Base-by-base conservation (phyloP, 176 grass and related monocot genomes). In the Saccharum officinarum region DNA sequence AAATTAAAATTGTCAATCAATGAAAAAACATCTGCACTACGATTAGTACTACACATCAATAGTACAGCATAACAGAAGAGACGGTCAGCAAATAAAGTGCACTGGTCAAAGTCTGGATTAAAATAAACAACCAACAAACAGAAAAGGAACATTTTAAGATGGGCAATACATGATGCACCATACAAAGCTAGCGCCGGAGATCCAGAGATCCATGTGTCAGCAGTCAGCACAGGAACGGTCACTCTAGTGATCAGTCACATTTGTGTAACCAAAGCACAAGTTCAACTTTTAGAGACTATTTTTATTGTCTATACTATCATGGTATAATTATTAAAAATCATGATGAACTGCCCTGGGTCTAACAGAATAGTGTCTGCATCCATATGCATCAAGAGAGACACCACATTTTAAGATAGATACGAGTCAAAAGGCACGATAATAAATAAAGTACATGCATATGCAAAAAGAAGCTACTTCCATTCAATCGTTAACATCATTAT, bases 1-100 rank as follows among this genome's bases (percentile, higher is more conserved):
- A 42, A 85, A 52, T 47, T 79, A 41, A 26, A 86, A 81, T 83
- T 52, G 74, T 46, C 59, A 62, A 13, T 62, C 60, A 25, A 83
- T 84, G 18, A 30, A 67, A 80, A 78, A 83, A 73, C 1, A 45
- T 17, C 5, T 83, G 36, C 45, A 60, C 30, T 13, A 34, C 8
- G 10, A 59, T 23, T 28, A 76, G 12, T 60, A 78, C 17, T 54
- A 17, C 15, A 60, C 15, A 77, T 61, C 17, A 81, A 25, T 39
- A 82, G 57, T 73, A 46, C 72, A 28, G 14, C 20, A 62, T 26
- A 26, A 10, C 23, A 26, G 57, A 4, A 77, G 63, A 69, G 84
- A 39, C 7, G 22, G 71, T 30, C 10, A 75, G 18, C 22, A 74
- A 64, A 82, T 54, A 34, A 81, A 52, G 45, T 34, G 45, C 49